phyloP scores from a whole-genome alignment of 1,284 basidiomycete species.

The Rhodotorula sp. region DNA sequence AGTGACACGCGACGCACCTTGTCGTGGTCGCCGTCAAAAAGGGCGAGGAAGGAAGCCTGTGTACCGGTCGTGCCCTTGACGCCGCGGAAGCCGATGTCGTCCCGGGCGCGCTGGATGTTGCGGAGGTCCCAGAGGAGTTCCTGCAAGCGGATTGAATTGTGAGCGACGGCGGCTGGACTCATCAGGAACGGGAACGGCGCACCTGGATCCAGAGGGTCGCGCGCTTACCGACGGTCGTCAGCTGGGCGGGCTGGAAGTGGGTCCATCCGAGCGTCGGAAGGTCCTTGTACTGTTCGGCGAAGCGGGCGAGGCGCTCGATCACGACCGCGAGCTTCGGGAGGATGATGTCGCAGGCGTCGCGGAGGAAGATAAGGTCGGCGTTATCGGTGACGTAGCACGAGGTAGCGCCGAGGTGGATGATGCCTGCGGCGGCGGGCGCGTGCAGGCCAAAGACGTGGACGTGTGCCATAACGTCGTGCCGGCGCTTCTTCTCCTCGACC shows the following conservation, averaged over 20 bases:
- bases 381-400: slow-evolving; percentile 99
- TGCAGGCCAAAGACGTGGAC: slow-evolving; percentile 92
- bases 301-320: slow-evolving; percentile 79
- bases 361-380: slow-evolving; percentile 95
- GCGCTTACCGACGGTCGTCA: slow-evolving; percentile 99
- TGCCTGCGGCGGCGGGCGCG: slow-evolving; percentile 91
- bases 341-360: slow-evolving; percentile 78
- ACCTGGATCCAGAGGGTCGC: slow-evolving; percentile 95
- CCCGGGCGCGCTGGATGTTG: slow-evolving; percentile 83
- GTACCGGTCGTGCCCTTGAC: slow-evolving; percentile 99
- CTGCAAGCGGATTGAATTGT: slow-evolving; percentile 49
- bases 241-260: slow-evolving; percentile 97
- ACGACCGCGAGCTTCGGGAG: slow-evolving; percentile 83
- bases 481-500: slow-evolving; percentile 89
- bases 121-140: slow-evolving; percentile 96
- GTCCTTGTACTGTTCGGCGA: slow-evolving; percentile 59
- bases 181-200: slow-evolving; percentile 23
- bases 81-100: slow-evolving; percentile 95
- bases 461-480: slow-evolving; percentile 99
- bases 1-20: slow-evolving; percentile 58
- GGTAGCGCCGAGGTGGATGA: slow-evolving; percentile 96
- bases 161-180: not conserved
- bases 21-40: slow-evolving; percentile 92
- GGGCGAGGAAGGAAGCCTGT: slow-evolving; percentile 88
- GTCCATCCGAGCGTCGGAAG: slow-evolving; percentile 78